phyloP scores from a whole-genome alignment of 331 rosid genomes.

The Quercus lobata region DNA sequence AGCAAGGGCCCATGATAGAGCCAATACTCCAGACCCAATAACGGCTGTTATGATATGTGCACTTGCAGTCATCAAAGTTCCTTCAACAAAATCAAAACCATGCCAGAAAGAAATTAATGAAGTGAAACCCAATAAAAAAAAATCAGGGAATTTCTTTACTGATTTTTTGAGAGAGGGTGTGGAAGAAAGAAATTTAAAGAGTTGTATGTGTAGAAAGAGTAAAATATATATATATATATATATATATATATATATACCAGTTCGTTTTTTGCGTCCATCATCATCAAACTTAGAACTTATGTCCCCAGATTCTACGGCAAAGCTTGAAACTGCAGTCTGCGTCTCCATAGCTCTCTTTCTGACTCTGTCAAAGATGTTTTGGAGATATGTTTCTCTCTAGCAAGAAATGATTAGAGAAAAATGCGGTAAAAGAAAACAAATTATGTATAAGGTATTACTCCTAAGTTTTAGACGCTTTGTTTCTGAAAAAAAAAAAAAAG shows the following conservation, averaged over 20 bases:
- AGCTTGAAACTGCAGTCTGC: background rate
- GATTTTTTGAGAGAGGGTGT: too few species aligned
- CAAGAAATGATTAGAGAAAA: background rate
- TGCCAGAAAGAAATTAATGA: background rate
- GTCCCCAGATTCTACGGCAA: background rate
- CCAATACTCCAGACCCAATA: slow-evolving; percentile 48
- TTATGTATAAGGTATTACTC: too few species aligned
- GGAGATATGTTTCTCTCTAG: background rate
- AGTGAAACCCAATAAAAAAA: background rate
- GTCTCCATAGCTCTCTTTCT: background rate
- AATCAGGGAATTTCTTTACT: background rate
- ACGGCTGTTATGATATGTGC: slow-evolving; percentile 49
- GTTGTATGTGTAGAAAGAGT: background rate
- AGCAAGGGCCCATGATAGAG: slow-evolving; percentile 42
- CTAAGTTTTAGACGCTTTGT: too few species aligned
- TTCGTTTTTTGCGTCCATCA: slow-evolving; percentile 40
- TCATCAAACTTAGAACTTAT: slow-evolving; percentile 31
- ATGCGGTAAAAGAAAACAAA: too few species aligned
- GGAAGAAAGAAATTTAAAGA: background rate
- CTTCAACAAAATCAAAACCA: background rate
- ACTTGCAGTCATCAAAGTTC: slow-evolving; percentile 38
- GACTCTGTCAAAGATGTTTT: too few species aligned
- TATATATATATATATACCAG: slow-evolving; percentile 17
- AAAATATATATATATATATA: background rate
- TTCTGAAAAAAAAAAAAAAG: too few species aligned